Conservation (phyloP, 169 alveolate genomes). For the Cryptosporidium parvum region DNA sequence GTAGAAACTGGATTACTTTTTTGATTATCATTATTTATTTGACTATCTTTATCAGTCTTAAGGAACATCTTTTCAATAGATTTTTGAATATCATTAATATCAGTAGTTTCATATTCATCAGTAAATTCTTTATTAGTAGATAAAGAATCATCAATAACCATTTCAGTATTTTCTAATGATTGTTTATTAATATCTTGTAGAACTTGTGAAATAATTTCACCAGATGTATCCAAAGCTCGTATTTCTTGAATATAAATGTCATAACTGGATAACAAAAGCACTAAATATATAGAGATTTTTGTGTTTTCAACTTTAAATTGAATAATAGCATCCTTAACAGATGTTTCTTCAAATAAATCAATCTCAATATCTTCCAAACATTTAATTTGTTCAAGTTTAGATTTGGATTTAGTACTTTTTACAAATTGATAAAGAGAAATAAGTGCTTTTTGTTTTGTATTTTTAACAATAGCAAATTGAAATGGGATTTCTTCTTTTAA, state of each 20-base stretch:
- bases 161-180: neutral
- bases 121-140: neutral
- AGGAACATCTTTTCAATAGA: slow-evolving; percentile 11
- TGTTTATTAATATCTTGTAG: neutral
- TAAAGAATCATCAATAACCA: neutral
- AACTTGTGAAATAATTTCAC: neutral
- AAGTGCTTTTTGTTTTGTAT: neutral
- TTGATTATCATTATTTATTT: neutral
- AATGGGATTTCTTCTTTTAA: neutral
- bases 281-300: slow-evolving; percentile 36
- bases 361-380: slow-evolving; percentile 10
- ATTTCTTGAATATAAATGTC: slow-evolving; percentile 17
- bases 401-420: neutral
- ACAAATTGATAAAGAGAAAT: neutral
- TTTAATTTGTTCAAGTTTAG: neutral
- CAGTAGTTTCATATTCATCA: neutral
- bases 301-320: slow-evolving; percentile 5
- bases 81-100: slow-evolving; percentile 4
- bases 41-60: neutral
- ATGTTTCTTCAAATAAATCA: neutral
- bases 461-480: neutral
- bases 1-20: neutral
- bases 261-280: slow-evolving; percentile 50
- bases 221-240: slow-evolving; percentile 3
- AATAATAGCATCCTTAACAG: slow-evolving; percentile 5